phyloP scores from a whole-genome alignment of 352 stramenopile species.

The Phytophthora hybrid region DNA sequence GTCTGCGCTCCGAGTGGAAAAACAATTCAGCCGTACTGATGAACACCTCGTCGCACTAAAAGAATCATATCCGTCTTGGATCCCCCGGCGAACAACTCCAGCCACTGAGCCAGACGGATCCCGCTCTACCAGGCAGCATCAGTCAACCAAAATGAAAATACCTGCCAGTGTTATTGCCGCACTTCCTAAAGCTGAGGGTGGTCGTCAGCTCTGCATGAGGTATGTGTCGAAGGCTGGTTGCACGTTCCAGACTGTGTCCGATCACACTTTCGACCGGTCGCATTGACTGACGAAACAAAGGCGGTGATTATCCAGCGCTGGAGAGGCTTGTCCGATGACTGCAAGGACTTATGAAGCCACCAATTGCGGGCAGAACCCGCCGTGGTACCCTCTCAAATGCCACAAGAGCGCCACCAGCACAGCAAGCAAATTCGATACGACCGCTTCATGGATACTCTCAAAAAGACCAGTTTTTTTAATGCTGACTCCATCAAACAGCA shows the following conservation, averaged over 20 bases:
- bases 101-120: too few relatives aligned
- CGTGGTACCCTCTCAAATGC: background rate
- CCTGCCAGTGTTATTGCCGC: background rate
- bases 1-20: background rate
- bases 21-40: slow-evolving; percentile 13
- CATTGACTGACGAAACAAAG: slow-evolving; percentile 9
- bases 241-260: background rate
- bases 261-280: slow-evolving; percentile 1
- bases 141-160: background rate
- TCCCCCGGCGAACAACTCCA: too few relatives aligned
- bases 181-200: slow-evolving; percentile 5
- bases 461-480: background rate
- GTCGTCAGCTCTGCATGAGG: background rate
- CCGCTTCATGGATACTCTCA: slow-evolving; percentile 15
- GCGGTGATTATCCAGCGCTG: slow-evolving; percentile 10
- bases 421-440: background rate
- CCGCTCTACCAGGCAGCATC: too few relatives aligned
- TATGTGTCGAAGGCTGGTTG: slow-evolving; percentile 13
- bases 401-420: background rate
- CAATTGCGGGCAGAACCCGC: too few relatives aligned
- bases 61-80: background rate
- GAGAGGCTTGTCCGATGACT: background rate
- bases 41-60: slow-evolving; percentile 9
- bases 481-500: background rate
- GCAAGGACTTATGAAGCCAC: slow-evolving; percentile 25